These are phyloP conservation scores for Diaporthe citrichinensis DNA, from an alignment of 2,329 filamentous ascomycete species.

Conservation along the genomic window DNA sequence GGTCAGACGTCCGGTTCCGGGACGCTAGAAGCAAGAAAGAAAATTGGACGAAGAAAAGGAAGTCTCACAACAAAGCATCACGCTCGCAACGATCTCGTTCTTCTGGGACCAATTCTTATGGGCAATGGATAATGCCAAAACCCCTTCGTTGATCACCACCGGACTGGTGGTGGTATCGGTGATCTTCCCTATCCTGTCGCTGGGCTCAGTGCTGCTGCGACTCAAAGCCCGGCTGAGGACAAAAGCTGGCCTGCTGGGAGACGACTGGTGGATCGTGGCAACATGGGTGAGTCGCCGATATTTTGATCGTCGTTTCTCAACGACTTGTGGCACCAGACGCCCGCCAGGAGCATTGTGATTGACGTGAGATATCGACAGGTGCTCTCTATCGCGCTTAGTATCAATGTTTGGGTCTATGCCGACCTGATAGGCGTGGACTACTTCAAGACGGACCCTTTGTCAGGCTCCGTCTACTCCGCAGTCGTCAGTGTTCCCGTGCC, in stretches of 20 bases:
- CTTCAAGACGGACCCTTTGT: neutral
- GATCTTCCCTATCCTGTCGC: neutral
- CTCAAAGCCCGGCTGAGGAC: neutral
- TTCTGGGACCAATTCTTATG: too few species aligned
- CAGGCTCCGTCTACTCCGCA: neutral
- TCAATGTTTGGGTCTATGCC: slow-evolving; percentile 15
- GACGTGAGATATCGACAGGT: neutral
- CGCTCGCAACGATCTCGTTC: too few species aligned
- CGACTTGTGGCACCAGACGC: neutral
- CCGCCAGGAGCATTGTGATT: neutral
- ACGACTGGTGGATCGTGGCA: slow-evolving; percentile 17
- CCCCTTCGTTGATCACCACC: slow-evolving; percentile 8
- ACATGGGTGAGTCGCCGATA: neutral
- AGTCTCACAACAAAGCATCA: too few species aligned
- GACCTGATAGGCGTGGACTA: neutral
- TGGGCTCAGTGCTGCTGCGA: neutral
- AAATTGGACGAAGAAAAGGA: too few species aligned
- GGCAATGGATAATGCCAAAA: neutral
- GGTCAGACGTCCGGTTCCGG: too few species aligned
- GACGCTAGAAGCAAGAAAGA: too few species aligned
- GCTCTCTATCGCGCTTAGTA: neutral
- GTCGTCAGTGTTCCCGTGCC: neutral
- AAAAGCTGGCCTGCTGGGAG: neutral
- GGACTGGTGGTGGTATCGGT: slow-evolving; percentile 19
- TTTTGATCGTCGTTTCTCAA: neutral